Evolutionary conservation across 768 basidiomycete genomes (phyloP), one percentile per base, ranked within the genome.

Genomic region (Tricholoma bakamatsutake): DNA sequence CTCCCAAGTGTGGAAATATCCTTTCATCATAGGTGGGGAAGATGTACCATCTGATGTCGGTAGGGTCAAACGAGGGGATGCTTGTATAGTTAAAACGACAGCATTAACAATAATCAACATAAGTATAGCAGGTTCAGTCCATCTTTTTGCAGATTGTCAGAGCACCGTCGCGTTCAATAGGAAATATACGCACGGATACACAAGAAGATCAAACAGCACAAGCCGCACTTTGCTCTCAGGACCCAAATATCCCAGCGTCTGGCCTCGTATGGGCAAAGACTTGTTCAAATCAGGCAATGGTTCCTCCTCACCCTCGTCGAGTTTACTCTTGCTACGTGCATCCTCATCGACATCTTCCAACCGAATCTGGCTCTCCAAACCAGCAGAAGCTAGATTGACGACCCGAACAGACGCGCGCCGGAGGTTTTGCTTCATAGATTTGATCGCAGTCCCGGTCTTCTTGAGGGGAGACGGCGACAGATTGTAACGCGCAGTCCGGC

Each of bases 1-100:
- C 64, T 94, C 92, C 95, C 95, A 98, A 11, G 71, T 60, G 57
- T 87, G 83, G 71, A 98, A 97, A 73, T 89, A 98, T 7, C 93
- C 93, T 49, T 65, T 70, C 18, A 79, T 62, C 42, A 52, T 67
- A 31, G 73, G 73, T 35, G 80, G 76, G 7, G 78, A 68, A 9
- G 75, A 66, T 1, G 67, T 62, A 28, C 71, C 72, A 55, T 72
- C 69, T 40, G 68, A 65, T n/a, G 71, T 72, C n/a, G 80, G 70
- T 3, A 87, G 71, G 17, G 81, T 80, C 31, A 85, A 67, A 3
- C 85, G 72, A 52, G 73, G 78, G 34, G 88, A 80, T 7, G 91
- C 81, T 71, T 98, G 94, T 21, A 89, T 78, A 4, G 90, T 86
- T 50, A 98, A 75, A 18, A 95, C 76, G 55, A 91, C 75, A 17